Percentiles rank a stretch among this genome's conserved stretches.
Conservation (phyloP, 352 stramenopile genomes). For the Pythium pyrilobum region DNA sequence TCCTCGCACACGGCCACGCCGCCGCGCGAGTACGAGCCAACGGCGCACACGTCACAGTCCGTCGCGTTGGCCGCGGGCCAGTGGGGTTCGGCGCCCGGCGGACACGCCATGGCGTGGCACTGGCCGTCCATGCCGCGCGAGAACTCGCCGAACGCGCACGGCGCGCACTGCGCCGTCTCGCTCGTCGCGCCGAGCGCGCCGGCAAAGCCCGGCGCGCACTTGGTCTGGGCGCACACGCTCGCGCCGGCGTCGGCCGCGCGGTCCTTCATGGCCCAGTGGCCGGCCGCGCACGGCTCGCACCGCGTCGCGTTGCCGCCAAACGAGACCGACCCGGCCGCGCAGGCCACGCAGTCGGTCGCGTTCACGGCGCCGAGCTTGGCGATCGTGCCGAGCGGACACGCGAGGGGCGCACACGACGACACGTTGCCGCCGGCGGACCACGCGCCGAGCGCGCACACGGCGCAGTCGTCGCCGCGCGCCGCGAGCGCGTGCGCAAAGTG, state of each 20-base stretch:
- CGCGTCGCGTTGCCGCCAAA: slow-evolving; percentile 16
- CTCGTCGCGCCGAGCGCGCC: slow-evolving; percentile 12
- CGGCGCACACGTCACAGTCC: slow-evolving; percentile 25
- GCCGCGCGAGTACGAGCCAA: slow-evolving; percentile 33
- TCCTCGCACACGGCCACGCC: slow-evolving; percentile 20
- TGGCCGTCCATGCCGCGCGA: slow-evolving; percentile 23
- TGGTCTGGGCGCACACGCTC: slow-evolving; percentile 17
- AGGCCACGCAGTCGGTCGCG: slow-evolving; percentile 26
- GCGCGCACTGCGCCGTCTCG: slow-evolving; percentile 16
- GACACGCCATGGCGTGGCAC: slow-evolving; percentile 29
- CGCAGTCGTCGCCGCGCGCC: slow-evolving; percentile 25
- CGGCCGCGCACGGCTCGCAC: slow-evolving; percentile 21
- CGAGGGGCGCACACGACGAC: slow-evolving; percentile 16
- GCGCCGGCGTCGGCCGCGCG: slow-evolving; percentile 20
- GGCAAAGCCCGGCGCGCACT: slow-evolving; percentile 22
- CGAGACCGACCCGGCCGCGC: slow-evolving; percentile 26
- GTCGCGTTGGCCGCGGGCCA: slow-evolving; percentile 10
- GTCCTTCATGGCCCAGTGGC: slow-evolving; percentile 19
- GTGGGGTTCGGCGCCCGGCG: slow-evolving; percentile 24
- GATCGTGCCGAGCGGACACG: slow-evolving; percentile 26
- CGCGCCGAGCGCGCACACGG: slow-evolving; percentile 26
- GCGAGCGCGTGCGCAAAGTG: slow-evolving; percentile 23
- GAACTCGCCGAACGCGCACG: slow-evolving; percentile 29
- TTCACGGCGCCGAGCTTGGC: slow-evolving; percentile 25
- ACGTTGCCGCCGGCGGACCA: slow-evolving; percentile 32